A percentile compares a stretch with the other conserved stretches of the same genome.
These are phyloP conservation scores for Candida chilensis DNA, from an alignment of 805 yeast genomes.

Conservation along the genomic window DNA sequence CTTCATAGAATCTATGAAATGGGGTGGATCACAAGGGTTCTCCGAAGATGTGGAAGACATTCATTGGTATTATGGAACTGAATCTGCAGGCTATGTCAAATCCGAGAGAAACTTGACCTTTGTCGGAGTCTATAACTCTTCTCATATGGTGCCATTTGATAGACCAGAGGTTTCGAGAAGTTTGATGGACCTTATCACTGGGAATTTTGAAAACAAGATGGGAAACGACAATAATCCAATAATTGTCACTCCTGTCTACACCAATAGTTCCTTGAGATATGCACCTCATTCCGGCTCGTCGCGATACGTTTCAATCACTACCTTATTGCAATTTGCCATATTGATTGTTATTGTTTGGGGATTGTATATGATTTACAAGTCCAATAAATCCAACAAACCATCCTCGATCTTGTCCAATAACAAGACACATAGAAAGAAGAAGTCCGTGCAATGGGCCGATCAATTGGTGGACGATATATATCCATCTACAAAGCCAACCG, in stretches of 20 bases:
- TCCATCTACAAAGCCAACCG: neutral
- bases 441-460: slow-evolving; percentile 40
- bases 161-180: slow-evolving; percentile 62
- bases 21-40: slow-evolving; percentile 56
- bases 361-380: slow-evolving; percentile 22
- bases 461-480: slow-evolving; percentile 14
- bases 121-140: slow-evolving; percentile 62
- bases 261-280: neutral
- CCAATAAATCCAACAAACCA: slow-evolving; percentile 23
- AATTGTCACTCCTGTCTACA: neutral
- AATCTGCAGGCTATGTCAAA: slow-evolving; percentile 25
- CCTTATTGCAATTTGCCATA: slow-evolving; percentile 29
- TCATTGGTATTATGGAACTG: slow-evolving; percentile 36
- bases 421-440: slow-evolving; percentile 19
- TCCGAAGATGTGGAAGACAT: slow-evolving; percentile 17
- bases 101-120: slow-evolving; percentile 67
- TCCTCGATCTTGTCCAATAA: slow-evolving; percentile 29
- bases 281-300: neutral
- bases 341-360: slow-evolving; percentile 29
- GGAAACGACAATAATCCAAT: slow-evolving; percentile 4
- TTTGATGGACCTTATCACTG: slow-evolving; percentile 44
- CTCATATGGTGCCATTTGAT: slow-evolving; percentile 94
- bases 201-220: slow-evolving; percentile 15
- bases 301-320: slow-evolving; percentile 13
- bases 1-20: slow-evolving; percentile 49